Evolutionary conservation across 2,329 filamentous ascomycete genomes (phyloP), one percentile per base, ranked within the genome.

Genomic region (Samsoniella hepiali): DNA sequence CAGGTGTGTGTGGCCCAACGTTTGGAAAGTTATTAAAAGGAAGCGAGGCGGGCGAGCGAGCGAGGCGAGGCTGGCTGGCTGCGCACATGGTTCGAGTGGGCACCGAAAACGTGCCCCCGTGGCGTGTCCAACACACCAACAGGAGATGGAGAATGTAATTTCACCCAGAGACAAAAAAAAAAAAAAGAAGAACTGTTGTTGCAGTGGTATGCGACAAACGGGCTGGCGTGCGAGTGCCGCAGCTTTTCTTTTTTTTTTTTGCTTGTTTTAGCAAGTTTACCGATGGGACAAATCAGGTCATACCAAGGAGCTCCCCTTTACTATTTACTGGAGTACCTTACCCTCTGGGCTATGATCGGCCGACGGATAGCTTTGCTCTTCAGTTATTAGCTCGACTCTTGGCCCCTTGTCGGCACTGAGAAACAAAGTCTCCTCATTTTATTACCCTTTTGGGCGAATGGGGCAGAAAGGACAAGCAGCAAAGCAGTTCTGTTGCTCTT

Each of bases 21-120:
- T 9, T n/a, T n/a, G n/a, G n/a, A n/a, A 9, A 36, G 4, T 36
- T 10, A 36, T 36, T 36, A 36, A 36, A 36, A 36, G 11, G 11
- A 36, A 36, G 34, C 34, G n/a, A 36, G 11, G 34, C 27, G 31
- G 8, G 13, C 47, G 42, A 29, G 22, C 40, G 9, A n/a, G 22
- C 53, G 13, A 56, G 53, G 53, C 53, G 45, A 49, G 53, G 38
- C 36, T 27, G 44, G 53, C 27, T 38, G 53, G 53, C 53, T 42
- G 36, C 34, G 53, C 53, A 55, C 53, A 55, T 55, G 53, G 53
- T n/a, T 13, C 36, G 22, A 55, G 34, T 54, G 34, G 34, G 17
- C n/a, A n/a, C n/a, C n/a, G n/a, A n/a, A n/a, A 40, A 29, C 22
- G 11, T 29, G 27, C 29, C 27, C 44, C 34, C 9, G 36, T 42